Evolutionary conservation across 108 stramenopile genomes (phyloP).

Genomic region (Mayamaea pseudoterrestris): DNA sequence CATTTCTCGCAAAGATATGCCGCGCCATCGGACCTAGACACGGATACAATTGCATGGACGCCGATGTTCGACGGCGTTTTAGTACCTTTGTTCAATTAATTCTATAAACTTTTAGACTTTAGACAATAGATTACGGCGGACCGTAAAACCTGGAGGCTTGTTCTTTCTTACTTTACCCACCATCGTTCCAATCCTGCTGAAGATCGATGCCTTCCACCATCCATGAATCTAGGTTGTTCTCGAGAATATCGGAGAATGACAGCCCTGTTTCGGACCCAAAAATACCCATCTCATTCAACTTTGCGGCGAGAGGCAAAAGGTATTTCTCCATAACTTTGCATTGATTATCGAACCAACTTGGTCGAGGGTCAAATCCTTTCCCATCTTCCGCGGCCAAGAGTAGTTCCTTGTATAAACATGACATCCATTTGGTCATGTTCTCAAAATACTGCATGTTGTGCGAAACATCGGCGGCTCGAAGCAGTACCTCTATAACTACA

Average conservation of each 20-base stretch:
- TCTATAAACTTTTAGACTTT: no score
- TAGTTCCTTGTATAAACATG: slow-evolving; percentile 18
- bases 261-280: slow-evolving; percentile 13
- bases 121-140: no score
- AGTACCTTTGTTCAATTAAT: no score
- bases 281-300: slow-evolving; percentile 15
- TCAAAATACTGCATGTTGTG: slow-evolving; percentile 24
- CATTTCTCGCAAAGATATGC: slow-evolving; percentile 58
- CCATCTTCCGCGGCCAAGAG: slow-evolving; percentile 7
- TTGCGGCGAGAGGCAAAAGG: slow-evolving; percentile 19
- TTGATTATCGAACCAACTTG: slow-evolving; percentile 35
- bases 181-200: no score
- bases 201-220: slow-evolving; percentile 9
- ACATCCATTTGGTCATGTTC: slow-evolving; percentile 21
- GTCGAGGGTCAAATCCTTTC: slow-evolving; percentile 26
- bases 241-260: not conserved
- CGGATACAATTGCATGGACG: no score
- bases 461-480: slow-evolving; percentile 28
- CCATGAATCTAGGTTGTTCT: slow-evolving; percentile 6
- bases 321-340: slow-evolving; percentile 32
- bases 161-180: no score
- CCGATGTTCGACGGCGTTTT: no score
- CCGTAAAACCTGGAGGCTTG: no score
- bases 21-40: no score
- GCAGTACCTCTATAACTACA: slow-evolving; percentile 23